Conservation (phyloP, 176 grass and related monocot species). For the Ensete ventricosum region DNA sequence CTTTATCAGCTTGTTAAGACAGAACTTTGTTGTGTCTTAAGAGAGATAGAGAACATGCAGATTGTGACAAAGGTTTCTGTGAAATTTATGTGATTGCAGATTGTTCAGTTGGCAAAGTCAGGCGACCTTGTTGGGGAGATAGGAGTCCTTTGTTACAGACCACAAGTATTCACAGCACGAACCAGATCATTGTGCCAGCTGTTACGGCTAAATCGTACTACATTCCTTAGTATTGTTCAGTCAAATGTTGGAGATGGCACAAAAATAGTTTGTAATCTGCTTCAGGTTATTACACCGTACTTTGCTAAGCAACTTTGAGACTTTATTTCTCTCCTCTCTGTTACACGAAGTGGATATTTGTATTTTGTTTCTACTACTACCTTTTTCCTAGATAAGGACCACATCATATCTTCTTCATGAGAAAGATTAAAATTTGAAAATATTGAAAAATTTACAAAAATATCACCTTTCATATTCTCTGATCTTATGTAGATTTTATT, state of each 20-base stretch:
- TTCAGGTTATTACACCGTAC: conserved; percentile 37
- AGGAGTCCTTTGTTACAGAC: conserved; percentile 81
- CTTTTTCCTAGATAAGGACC: no score
- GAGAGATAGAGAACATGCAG: no score
- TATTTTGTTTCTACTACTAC: no score
- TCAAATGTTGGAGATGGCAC: conserved; percentile 81
- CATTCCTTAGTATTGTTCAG: conserved; percentile 71
- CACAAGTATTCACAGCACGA: conserved; percentile 84
- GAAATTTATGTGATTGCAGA: conserved; percentile 22
- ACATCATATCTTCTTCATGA: background rate
- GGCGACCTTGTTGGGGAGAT: conserved; percentile 90
- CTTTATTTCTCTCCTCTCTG: background rate
- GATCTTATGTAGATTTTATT: conserved; percentile 3
- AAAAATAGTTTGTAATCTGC: conserved; percentile 80
- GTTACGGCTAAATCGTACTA: conserved; percentile 61
- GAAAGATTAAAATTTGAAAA: background rate
- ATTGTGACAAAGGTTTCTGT: no score
- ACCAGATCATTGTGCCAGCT: conserved; percentile 74
- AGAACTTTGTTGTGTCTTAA: no score
- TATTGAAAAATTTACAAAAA: background rate
- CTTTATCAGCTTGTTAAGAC: no score
- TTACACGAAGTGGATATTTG: background rate
- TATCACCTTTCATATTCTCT: background rate
- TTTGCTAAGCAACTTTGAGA: background rate
- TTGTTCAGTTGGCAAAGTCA: conserved; percentile 28